Evolutionary conservation across 805 yeast genomes (phyloP).

Genomic region (Lipomyces starkeyi): DNA sequence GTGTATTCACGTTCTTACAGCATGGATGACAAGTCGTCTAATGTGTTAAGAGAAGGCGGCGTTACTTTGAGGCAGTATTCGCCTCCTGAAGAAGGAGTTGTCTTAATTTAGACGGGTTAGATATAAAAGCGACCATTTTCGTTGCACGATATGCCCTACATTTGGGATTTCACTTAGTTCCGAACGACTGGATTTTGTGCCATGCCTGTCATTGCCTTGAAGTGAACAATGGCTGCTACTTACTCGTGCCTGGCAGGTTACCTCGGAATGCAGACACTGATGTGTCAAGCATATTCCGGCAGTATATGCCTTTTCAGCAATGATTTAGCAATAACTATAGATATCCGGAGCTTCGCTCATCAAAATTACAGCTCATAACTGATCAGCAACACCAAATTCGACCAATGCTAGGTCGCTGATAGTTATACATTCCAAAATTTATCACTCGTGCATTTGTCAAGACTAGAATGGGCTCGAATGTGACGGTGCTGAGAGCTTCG

Average conservation of each 20-base stretch:
- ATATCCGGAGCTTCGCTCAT: too few relatives aligned
- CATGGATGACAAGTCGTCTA: slow-evolving; percentile 82
- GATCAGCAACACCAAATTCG: too few relatives aligned
- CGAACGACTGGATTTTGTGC: background rate
- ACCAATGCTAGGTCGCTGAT: too few relatives aligned
- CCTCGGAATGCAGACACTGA: too few relatives aligned
- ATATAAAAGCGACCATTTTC: background rate
- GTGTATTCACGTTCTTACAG: slow-evolving; percentile 91
- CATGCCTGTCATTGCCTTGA: background rate
- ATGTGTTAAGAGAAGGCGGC: slow-evolving; percentile 75
- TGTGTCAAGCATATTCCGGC: too few relatives aligned
- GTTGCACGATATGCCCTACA: background rate
- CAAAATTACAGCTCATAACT: too few relatives aligned
- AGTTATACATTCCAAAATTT: too few relatives aligned
- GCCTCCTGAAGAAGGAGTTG: slow-evolving; percentile 47
- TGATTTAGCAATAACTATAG: too few relatives aligned
- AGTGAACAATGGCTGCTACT: background rate
- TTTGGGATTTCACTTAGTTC: background rate
- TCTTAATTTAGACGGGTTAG: slow-evolving; percentile 15
- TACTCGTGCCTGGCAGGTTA: background rate
- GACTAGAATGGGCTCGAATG: too few relatives aligned
- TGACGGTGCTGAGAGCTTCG: too few relatives aligned
- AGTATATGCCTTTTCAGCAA: too few relatives aligned
- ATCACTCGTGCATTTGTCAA: too few relatives aligned
- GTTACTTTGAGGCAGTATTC: slow-evolving; percentile 68